Evolutionary conservation across 176 grass and related monocot species (phyloP).

Genomic region (Avena atlantica): DNA sequence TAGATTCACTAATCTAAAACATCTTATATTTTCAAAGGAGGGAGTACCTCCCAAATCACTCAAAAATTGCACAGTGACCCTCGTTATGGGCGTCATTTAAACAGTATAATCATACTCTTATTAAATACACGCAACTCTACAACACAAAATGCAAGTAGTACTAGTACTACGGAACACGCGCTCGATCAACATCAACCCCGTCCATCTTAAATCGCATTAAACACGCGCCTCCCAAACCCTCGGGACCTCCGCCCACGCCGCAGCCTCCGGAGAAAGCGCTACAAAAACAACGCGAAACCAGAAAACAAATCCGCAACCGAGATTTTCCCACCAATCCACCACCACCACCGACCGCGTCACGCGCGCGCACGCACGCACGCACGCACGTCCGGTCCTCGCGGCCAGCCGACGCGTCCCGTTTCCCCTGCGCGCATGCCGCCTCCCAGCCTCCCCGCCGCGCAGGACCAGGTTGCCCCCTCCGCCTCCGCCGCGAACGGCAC

Average conservation of each 20-base stretch:
- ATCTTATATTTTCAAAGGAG: too few species aligned
- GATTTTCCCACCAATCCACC: neutral
- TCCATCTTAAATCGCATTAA: neutral
- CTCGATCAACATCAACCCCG: too few species aligned
- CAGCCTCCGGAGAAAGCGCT: neutral
- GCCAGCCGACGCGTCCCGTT: neutral
- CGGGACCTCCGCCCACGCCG: constrained; percentile 9
- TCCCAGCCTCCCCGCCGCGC: constrained; percentile 43
- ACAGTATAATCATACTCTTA: too few species aligned
- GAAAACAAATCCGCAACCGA: neutral
- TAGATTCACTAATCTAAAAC: too few species aligned
- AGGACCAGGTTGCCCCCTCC: neutral
- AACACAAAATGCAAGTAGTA: too few species aligned
- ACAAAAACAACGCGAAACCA: constrained; percentile 3
- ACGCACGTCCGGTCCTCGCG: neutral
- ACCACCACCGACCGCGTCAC: neutral
- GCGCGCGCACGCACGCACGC: constrained; percentile 4
- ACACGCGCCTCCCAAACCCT: neutral
- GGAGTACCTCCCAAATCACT: too few species aligned
- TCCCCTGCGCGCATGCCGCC: constrained; percentile 44
- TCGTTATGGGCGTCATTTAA: too few species aligned
- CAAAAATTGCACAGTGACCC: too few species aligned
- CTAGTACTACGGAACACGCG: too few species aligned
- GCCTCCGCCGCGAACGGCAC: neutral
- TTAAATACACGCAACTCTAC: too few species aligned